phyloP scores from a whole-genome alignment of 768 basidiomycete species.

The Cystobasidium tubakii region DNA sequence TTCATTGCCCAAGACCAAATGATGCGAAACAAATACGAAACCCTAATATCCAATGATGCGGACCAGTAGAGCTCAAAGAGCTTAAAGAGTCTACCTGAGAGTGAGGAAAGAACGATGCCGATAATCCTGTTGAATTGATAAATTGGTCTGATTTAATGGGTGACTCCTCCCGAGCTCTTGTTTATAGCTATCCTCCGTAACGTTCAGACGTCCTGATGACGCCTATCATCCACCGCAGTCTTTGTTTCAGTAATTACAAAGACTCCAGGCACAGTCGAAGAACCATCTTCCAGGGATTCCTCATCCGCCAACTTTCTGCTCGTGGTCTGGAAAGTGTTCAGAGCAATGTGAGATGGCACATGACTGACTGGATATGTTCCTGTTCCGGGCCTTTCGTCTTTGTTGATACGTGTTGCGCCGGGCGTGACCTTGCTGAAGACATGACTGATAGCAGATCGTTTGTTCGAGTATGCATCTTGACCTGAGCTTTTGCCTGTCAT shows the following conservation, averaged over 20 bases:
- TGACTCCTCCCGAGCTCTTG: no score
- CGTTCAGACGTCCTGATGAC: background rate
- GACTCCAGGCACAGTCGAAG: background rate
- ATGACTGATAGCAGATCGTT: background rate
- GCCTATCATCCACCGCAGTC: slow-evolving; percentile 12
- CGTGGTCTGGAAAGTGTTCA: background rate
- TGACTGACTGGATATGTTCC: background rate
- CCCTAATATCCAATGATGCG: no score
- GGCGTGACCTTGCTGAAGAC: background rate
- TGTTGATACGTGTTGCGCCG: background rate
- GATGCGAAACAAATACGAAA: no score
- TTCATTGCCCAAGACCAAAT: no score
- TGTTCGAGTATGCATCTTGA: background rate
- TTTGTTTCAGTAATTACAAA: slow-evolving; percentile 19
- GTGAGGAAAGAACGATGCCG: no score
- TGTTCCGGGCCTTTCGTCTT: background rate
- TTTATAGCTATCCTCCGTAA: no score
- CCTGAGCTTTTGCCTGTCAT: background rate
- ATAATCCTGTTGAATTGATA: no score
- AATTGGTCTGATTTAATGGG: no score
- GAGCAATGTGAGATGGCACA: background rate
- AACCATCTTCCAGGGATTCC: background rate
- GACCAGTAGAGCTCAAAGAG: no score
- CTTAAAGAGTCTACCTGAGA: no score
- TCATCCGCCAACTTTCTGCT: background rate